A percentile compares a stretch with the other conserved stretches of the same genome.
phyloP scores from a whole-genome alignment of 345 rosid genomes.

The Tarenaya hassleriana region DNA sequence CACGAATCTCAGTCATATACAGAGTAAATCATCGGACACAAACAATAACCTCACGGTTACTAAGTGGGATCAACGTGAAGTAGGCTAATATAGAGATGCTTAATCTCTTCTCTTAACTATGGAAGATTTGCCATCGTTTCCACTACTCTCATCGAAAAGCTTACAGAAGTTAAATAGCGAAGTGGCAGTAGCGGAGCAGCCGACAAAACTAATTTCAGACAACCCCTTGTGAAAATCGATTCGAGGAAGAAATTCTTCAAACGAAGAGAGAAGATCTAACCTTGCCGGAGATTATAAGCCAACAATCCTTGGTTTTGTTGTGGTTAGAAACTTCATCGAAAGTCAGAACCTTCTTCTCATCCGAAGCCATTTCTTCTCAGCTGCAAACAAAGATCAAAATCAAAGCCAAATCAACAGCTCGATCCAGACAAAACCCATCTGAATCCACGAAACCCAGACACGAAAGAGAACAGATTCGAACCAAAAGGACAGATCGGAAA shows the following conservation, averaged over 20 bases:
- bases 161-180: too few relatives aligned
- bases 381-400: slow-evolving; percentile 16
- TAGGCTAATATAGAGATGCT: background rate
- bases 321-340: slow-evolving; percentile 79
- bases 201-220: too few relatives aligned
- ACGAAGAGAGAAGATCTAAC: slow-evolving; percentile 40
- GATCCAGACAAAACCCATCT: slow-evolving; percentile 12
- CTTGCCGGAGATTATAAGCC: slow-evolving; percentile 88
- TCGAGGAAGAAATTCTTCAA: background rate
- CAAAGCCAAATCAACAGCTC: too few relatives aligned
- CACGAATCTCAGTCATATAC: too few relatives aligned
- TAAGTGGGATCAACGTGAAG: background rate
- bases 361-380: slow-evolving; percentile 54
- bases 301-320: slow-evolving; percentile 82
- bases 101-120: background rate
- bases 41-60: background rate
- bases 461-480: background rate
- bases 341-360: slow-evolving; percentile 38
- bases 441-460: slow-evolving; percentile 19
- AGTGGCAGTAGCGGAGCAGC: too few relatives aligned
- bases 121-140: too few relatives aligned
- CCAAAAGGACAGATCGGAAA: slow-evolving; percentile 3
- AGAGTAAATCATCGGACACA: background rate
- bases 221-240: background rate
- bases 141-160: too few relatives aligned